Percentiles rank a stretch among this genome's conserved stretches.
Evolutionary conservation across 129 eudicot genomes (phyloP).

Genomic region (Tanacetum coccineum): DNA sequence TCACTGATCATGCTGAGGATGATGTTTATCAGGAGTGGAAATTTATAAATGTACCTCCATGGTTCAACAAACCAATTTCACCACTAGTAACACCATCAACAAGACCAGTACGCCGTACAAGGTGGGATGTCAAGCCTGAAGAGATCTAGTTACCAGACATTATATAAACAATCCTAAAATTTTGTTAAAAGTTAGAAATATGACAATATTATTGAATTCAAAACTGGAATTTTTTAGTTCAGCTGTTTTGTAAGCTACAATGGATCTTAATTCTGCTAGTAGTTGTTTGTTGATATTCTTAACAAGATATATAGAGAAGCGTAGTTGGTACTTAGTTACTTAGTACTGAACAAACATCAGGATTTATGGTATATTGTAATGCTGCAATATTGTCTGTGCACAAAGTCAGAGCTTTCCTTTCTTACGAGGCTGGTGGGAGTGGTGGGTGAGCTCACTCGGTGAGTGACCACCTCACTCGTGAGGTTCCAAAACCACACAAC

Average conservation of each 20-base stretch:
- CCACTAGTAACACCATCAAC: neutral
- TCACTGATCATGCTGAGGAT: neutral
- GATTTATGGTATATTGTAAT: neutral
- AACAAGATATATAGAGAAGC: neutral
- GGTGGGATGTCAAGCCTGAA: constrained; percentile 2
- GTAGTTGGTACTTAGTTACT: neutral
- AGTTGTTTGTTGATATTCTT: too few species aligned
- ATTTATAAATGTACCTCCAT: neutral
- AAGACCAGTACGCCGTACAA: neutral
- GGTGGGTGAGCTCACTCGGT: too few species aligned
- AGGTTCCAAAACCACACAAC: too few species aligned
- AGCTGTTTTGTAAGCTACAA: too few species aligned
- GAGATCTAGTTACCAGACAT: neutral
- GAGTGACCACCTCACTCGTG: too few species aligned
- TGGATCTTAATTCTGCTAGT: too few species aligned
- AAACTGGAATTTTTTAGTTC: neutral
- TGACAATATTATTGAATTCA: neutral
- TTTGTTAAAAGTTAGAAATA: neutral
- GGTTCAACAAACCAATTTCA: neutral
- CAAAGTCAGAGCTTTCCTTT: neutral
- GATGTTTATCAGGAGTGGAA: neutral
- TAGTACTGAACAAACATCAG: neutral
- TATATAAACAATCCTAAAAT: neutral
- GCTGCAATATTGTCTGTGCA: neutral
- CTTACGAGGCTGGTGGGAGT: too few species aligned